Base-by-base conservation (phyloP, 2,329 filamentous ascomycete species). In the Mycosphaerelloides madeirae region DNA sequence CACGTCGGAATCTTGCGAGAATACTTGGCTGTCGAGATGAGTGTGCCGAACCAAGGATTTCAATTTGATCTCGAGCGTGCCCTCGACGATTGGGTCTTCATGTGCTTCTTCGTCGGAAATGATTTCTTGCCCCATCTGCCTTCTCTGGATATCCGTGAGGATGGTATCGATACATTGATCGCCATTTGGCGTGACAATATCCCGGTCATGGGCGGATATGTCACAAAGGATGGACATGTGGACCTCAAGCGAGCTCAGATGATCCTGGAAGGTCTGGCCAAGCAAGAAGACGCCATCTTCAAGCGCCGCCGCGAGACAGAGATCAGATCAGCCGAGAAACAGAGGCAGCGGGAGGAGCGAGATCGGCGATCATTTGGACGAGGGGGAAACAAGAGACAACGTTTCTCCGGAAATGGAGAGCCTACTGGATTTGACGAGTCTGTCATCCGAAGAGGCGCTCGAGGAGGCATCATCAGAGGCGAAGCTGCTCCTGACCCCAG, bases 101-200 rank as follows among this genome's bases (percentile, higher is more conserved):
- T 97, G 82, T 97, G 91, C 70, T 97, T 94, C 71, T 97, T 97
- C 65, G 91, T 97, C 44, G 91, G 91, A 55, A 98, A 98, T 68
- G 94, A 98, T 72, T 98, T 98, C 71, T 72, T 98, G 56, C 93
- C 93, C 39, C 93, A 98, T 75, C 74, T 98, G 46, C 93, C 93
- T n/a, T 95, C 91, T 59, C 77, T 98, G 46, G 93, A 97, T 66
- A 97, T 98, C 65, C 82, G 93, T 49, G 93, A 98, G 62, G 90
- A 96, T 64, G 91, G 91, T 38, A 98, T 98, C 62, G 91, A 98
- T 63, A 94, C 90, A 1, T 75, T 98, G 44, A 95, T 90, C 54
- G 84, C 87, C n/a, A 93, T 98, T 44, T 98, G 94, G 93, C 84
- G 87, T 62, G 89, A 96, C 56, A 95, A 94, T 52, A 74, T 97